Evolutionary conservation across 371 early-diverging fungal species (phyloP), one percentile per base, ranked within the genome.

Genomic region (Rhizopus microsporus): DNA sequence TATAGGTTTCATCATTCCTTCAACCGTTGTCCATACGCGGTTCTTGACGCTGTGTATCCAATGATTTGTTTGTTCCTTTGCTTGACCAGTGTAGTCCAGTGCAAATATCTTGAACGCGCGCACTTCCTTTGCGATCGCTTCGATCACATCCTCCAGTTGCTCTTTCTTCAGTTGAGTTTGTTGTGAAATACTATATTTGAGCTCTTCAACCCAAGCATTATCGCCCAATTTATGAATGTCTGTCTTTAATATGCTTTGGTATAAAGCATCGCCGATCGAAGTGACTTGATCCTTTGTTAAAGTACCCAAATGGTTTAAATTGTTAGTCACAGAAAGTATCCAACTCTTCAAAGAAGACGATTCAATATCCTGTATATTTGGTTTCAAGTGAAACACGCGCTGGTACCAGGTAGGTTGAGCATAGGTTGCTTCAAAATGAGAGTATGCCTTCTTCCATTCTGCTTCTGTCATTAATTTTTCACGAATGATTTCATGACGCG

Each of bases 361-460:
- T 62, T 49, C 55, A 15, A 15, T 60, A 9, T 60, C 48, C 57
- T 59, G 68, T 51, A 77, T 7, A 49, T 51, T 34, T 59, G 57
- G 43, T 54, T 54, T 62, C 1, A 54, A 51, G 7, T 65, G 49
- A 5, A 65, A 48, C 35, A 75, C 56, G 12, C 60, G 57, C 46
- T 68, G 63, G 16, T 60, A 63, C 68, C 68, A 68, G 33, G 52
- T 46, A 16, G 63, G 63, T 10, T 37, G 38, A 31, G 53, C 43
- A 49, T 52, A 67, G 0, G 13, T 8, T 3, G 50, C 38, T 37
- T 56, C 47, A n/a, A 68, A 38, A 31, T 37, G 15, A 6, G 37
- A 29, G n/a, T 57, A 56, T 9, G 62, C 60, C 42, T 40, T 39
- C n/a, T 68, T 43, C 68, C 68, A 68, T 48, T 68, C 57, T 1